Evolutionary conservation across 1,139 yeast species (phyloP).

Genomic region (Yamadazyma siamensis): DNA sequence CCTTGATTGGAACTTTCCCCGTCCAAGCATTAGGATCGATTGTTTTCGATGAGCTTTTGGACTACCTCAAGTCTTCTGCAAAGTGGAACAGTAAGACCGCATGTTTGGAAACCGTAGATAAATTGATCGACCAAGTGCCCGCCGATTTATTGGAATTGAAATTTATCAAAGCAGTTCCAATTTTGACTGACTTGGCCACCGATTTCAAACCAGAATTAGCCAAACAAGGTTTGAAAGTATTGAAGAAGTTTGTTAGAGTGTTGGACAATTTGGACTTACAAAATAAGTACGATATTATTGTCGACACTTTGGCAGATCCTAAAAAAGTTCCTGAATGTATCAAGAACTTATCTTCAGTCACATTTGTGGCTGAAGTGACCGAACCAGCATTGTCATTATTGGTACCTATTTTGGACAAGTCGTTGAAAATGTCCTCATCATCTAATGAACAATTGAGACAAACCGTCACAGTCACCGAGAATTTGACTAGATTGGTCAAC

Average conservation of each 20-base stretch:
- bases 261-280: constrained; percentile 90
- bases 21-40: constrained; percentile 76
- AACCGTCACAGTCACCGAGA: constrained; percentile 94
- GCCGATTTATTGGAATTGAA: constrained; percentile 80
- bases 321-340: constrained; percentile 85
- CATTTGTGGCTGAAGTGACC: constrained; percentile 97
- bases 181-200: constrained; percentile 82
- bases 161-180: constrained; percentile 77
- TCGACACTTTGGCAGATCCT: constrained; percentile 88
- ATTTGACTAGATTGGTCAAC: constrained; percentile 91
- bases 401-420: constrained; percentile 90
- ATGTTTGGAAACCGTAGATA: constrained; percentile 70
- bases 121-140: constrained; percentile 74
- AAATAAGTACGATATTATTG: constrained; percentile 81
- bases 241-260: constrained; percentile 71
- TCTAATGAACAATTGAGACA: constrained; percentile 96
- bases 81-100: constrained; percentile 92
- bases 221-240: constrained; percentile 70
- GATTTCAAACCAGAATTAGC: constrained; percentile 97
- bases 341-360: constrained; percentile 85
- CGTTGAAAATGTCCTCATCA: constrained; percentile 82
- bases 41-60: constrained; percentile 58
- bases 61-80: constrained; percentile 74
- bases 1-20: constrained; percentile 67
- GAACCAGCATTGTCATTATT: constrained; percentile 89